Base-by-base conservation (phyloP, 2,329 filamentous ascomycete genomes). In the Xylariomycetidae sp. region DNA sequence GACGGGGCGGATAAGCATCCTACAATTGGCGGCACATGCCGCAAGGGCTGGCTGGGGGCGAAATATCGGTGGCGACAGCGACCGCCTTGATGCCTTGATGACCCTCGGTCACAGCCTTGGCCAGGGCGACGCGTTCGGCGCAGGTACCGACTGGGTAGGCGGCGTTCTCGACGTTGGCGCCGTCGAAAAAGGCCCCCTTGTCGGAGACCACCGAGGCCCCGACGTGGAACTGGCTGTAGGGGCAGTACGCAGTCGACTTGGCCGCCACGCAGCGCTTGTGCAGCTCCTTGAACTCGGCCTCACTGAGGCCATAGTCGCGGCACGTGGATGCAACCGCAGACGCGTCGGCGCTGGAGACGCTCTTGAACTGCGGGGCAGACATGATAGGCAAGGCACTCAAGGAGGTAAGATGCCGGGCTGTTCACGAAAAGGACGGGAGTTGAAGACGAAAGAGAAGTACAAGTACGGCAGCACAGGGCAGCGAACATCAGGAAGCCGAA, bases 21-120 rank as follows among this genome's bases (percentile, higher is more conserved):
- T 56, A 87, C 82, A 90, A 94, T 58, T 95, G 90, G 50, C 90
- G 72, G 59, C 90, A 96, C 88, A 95, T 95, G 35, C 92, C 92
- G 57, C 92, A 98, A 1, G 92, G 92, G 42, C 81, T 80, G 29
- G 74, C 74, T 4, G 79, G 77, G 19, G 77, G 75, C 19, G 60
- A 63, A 25, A 85, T 82, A 56, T 95, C 85, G 5, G 89, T 93
- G 6, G 85, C 75, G 4, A 98, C 88, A 12, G 85, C 90, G 15
- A 98, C 61, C 14, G 89, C 90, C 52, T 77, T 80, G 63, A 93
- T 86, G 19, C 48, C 52, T 20, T 59, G 61, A 44, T 73, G 61
- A 3, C 75, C 74, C 32, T 64, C 64, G 6, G 76, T 74, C 5
- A 95, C 75, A 15, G 90, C 90, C 24, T 79, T 87, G 6, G 77